Evolutionary conservation across 2,329 filamentous ascomycete species (phyloP), one percentile per base, ranked within the genome.

Genomic region (Acephala macrosclerotiorum): DNA sequence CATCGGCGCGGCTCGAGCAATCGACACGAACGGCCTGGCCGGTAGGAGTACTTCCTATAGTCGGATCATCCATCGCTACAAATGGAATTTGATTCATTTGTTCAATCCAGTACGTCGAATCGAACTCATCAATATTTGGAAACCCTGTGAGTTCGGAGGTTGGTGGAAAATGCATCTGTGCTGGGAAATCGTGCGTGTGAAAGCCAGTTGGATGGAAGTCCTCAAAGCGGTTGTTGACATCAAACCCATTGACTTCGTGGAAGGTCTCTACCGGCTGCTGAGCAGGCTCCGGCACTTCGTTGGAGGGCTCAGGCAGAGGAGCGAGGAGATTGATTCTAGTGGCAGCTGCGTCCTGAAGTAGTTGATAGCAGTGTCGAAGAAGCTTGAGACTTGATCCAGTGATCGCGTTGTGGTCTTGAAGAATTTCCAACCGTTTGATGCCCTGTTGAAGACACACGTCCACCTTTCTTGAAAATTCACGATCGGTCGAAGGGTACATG

Each of bases 401-500:
- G 12, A 60, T 47, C 5, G 58, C 58, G 20, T 60, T 60, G 26
- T 26, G 14, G 11, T 33, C n/a, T 33, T 60, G 40, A 5, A 60
- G 22, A 35, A 33, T 35, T 25, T 60, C 45, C 20, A 60, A 26
- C n/a, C 58, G 35, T 47, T 29, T n/a, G 25, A 60, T 60, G 20
- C 40, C 22, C 8, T 60, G 16, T 18, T 60, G 58, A 36, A 60
- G 38, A 49, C 25, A 33, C 9, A 35, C 22, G 49, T 60, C 42
- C 14, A 60, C 33, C 18, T 26, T 45, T 33, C 25, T n/a, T 22
- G 40, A 29, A 12, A 51, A 60, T 3, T 33, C 40, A 2, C 26
- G 58, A 49, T 60, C 42, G 7, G 40, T n/a, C 14, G 58, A 51
- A n/a, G 45, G 59, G 22, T 61, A 61, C 22, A 61, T 47, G 14